Conservation (phyloP, 345 rosid genomes). For the Draba incana region DNA sequence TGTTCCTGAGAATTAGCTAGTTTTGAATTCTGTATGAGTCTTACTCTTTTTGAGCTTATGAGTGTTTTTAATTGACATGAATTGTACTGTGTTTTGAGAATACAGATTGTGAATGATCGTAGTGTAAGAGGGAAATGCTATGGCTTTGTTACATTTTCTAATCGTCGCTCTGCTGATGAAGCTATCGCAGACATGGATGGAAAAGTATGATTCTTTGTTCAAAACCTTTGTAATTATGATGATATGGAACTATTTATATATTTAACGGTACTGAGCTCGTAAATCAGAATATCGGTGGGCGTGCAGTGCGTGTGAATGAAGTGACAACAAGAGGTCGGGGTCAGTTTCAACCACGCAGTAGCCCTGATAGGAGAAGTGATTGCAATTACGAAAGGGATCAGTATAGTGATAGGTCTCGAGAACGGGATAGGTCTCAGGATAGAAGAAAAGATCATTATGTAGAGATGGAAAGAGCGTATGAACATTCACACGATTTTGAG, state of each 20-base stretch:
- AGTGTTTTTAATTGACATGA: neutral
- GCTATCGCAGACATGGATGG: conserved; percentile 92
- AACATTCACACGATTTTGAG: conserved; percentile 46
- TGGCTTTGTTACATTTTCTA: conserved; percentile 80
- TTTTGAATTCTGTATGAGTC: neutral
- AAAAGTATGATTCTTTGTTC: conserved; percentile 56
- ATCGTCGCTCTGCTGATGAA: conserved; percentile 74
- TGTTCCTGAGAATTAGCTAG: no score
- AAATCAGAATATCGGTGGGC: conserved; percentile 68
- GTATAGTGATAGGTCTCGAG: conserved; percentile 59
- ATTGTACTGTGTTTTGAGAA: neutral
- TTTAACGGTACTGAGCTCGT: conserved; percentile 39
- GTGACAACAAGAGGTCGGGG: conserved; percentile 67
- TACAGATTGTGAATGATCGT: conserved; percentile 75
- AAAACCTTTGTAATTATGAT: neutral
- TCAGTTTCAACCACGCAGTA: conserved; percentile 47
- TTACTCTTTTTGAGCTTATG: conserved; percentile 17
- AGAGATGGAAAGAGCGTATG: conserved; percentile 57
- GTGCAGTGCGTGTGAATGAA: conserved; percentile 76
- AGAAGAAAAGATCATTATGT: conserved; percentile 50
- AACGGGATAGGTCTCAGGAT: conserved; percentile 58
- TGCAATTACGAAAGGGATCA: conserved; percentile 50
- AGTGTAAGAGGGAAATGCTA: conserved; percentile 78
- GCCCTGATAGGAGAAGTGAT: conserved; percentile 59
- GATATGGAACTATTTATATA: conserved; percentile 15